Base-by-base conservation (phyloP, 768 basidiomycete genomes). In the Mycena epipterygia region DNA sequence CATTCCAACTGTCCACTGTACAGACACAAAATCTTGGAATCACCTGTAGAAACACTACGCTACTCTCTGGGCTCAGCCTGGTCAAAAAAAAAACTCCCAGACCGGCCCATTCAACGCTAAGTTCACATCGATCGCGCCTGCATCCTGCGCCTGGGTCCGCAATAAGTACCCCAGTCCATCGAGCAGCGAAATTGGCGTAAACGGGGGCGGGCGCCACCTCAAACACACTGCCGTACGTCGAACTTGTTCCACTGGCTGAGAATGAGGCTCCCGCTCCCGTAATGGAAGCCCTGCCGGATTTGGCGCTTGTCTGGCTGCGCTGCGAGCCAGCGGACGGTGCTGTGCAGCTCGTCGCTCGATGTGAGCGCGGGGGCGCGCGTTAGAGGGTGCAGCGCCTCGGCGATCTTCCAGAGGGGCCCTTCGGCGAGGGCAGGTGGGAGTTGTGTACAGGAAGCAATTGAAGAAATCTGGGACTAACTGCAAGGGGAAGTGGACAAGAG, bases 231-330 rank as follows among this genome's bases (percentile, higher is more conserved):
- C 37, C 52, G 48, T 76, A 76, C 68, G 44, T 72, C 73, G 12
- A 76, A 71, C 56, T 76, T 76, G 61, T 68, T 74, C 75, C 75
- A 76, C 49, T 74, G 73, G 33, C 71, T 72, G 5, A 71, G 35
- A 68, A 71, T 73, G 48, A 74, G 52, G 52, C 73, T 74, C 2
- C 73, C 73, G 32, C 35, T 76, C 27, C 73, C 75, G n/a, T 64
- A 68, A 30, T 53, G 73, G 37, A 76, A 74, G 35, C 29, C 30
- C 4, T 35, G 37, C 14, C 19, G 27, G 30, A 76, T 65, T 17
- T 32, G 44, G 0, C 30, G 37, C 59, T 39, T 59, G 62, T 76
- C 68, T 11, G 64, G 65, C 65, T 76, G 75, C 46, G 56, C 70
- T 5, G 61, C 67, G 49, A 74, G 68, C 75, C 75, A 76, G 19